Conservation (phyloP, 352 stramenopile genomes). For the Pythium apleroticum region DNA sequence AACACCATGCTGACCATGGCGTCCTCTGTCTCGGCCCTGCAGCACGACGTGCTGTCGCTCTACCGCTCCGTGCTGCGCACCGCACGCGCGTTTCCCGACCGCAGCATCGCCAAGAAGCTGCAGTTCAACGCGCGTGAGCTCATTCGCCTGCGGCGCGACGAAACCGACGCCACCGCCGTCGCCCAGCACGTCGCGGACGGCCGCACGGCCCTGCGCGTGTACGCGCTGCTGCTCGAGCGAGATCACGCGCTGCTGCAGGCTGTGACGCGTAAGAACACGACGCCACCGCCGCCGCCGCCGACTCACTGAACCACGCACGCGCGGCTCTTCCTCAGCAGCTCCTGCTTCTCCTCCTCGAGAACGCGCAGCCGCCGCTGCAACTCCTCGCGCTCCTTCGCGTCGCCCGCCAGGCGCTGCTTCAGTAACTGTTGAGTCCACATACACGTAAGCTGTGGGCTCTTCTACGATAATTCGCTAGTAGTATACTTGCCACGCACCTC, state of each 20-base stretch:
- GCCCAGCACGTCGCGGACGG: slow-evolving; percentile 50
- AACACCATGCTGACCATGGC: not conserved
- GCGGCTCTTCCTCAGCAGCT: slow-evolving; percentile 55
- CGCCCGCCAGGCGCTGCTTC: slow-evolving; percentile 40
- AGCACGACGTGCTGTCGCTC: slow-evolving; percentile 51
- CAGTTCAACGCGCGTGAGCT: slow-evolving; percentile 74
- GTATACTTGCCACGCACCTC: too few relatives aligned
- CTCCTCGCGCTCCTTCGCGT: slow-evolving; percentile 57
- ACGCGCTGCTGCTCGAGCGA: slow-evolving; percentile 51
- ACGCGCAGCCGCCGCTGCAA: slow-evolving; percentile 46
- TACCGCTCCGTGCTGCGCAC: slow-evolving; percentile 58
- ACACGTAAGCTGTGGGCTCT: too few relatives aligned
- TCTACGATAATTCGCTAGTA: too few relatives aligned
- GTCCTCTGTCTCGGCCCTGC: not conserved
- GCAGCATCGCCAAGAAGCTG: slow-evolving; percentile 67
- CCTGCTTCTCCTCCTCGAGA: slow-evolving; percentile 61
- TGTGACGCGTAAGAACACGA: slow-evolving; percentile 55
- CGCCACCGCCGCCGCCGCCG: not conserved
- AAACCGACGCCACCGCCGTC: slow-evolving; percentile 42
- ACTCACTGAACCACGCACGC: slow-evolving; percentile 49
- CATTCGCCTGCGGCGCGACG: slow-evolving; percentile 54
- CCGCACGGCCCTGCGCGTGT: slow-evolving; percentile 55
- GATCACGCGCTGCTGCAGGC: slow-evolving; percentile 46
- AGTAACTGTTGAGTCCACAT: too few relatives aligned
- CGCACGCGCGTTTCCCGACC: slow-evolving; percentile 52